Evolutionary conservation across 2,329 filamentous ascomycete genomes (phyloP).

Genomic region (Fusarium abutilonis): DNA sequence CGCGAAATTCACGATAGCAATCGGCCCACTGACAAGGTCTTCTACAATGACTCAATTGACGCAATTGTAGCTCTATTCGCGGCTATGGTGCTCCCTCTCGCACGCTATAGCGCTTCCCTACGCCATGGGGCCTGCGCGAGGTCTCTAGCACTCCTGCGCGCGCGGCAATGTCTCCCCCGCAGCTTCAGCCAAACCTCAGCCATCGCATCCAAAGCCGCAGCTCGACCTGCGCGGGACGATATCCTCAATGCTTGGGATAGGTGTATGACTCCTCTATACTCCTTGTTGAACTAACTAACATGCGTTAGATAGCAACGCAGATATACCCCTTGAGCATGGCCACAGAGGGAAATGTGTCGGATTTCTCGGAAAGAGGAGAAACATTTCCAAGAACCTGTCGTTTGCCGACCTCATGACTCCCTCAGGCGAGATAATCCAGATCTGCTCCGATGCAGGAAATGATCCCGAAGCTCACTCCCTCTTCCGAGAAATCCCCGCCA

Average conservation of each 20-base stretch:
- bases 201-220: constrained; percentile 6
- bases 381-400: constrained; percentile 73
- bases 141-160: constrained; percentile 15
- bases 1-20: constrained; percentile 24
- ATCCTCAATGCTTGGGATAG: constrained; percentile 46
- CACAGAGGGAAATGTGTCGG: constrained; percentile 56
- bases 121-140: constrained; percentile 17
- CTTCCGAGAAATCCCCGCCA: constrained; percentile 59
- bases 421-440: constrained; percentile 56
- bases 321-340: constrained; percentile 34
- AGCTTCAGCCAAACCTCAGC: constrained; percentile 40
- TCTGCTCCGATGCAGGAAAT: constrained; percentile 54
- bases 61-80: constrained; percentile 5
- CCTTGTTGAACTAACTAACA: background rate
- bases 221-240: constrained; percentile 31
- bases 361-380: constrained; percentile 74
- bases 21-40: constrained; percentile 35
- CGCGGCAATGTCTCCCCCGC: constrained; percentile 32
- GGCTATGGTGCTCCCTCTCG: constrained; percentile 42
- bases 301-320: constrained; percentile 43
- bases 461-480: constrained; percentile 51
- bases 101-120: constrained; percentile 39
- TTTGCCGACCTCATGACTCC: constrained; percentile 69
- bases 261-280: constrained; percentile 39
- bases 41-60: constrained; percentile 39